Evolutionary conservation across 768 basidiomycete species (phyloP).

Genomic region (Pisolithus albus): DNA sequence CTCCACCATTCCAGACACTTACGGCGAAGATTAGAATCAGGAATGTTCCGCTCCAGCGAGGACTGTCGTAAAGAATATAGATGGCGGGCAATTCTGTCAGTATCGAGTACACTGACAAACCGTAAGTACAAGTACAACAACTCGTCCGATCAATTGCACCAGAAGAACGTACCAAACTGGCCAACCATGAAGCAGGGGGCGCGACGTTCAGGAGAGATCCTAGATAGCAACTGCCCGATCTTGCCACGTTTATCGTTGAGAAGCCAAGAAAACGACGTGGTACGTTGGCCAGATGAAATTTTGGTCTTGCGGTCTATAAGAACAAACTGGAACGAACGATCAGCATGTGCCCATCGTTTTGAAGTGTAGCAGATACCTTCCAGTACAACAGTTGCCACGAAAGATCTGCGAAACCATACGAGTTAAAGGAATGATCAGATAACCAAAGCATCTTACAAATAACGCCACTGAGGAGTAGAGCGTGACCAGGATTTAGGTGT

Average conservation of each 20-base stretch:
- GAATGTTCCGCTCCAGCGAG: slow-evolving; percentile 72
- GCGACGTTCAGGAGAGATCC: slow-evolving; percentile 54
- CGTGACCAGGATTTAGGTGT: slow-evolving; percentile 60
- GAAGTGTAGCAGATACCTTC: slow-evolving; percentile 48
- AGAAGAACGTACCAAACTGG: slow-evolving; percentile 55
- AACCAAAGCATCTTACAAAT: slow-evolving; percentile 55
- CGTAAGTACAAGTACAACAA: slow-evolving; percentile 1
- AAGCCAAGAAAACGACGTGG: slow-evolving; percentile 84
- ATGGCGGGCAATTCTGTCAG: slow-evolving; percentile 84
- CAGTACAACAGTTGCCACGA: slow-evolving; percentile 93
- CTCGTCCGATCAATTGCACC: background rate
- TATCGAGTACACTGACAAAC: slow-evolving; percentile 63
- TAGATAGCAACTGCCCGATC: slow-evolving; percentile 67
- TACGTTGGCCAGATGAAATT: slow-evolving; percentile 85
- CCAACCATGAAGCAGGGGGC: slow-evolving; percentile 76
- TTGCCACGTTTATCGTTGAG: slow-evolving; percentile 82
- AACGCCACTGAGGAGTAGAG: slow-evolving; percentile 71
- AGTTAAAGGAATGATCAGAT: slow-evolving; percentile 7
- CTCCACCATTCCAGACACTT: slow-evolving; percentile 93
- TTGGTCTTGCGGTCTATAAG: slow-evolving; percentile 83
- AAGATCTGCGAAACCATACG: slow-evolving; percentile 49
- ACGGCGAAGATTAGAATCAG: slow-evolving; percentile 76
- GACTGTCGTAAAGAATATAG: slow-evolving; percentile 74
- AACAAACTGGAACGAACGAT: slow-evolving; percentile 51
- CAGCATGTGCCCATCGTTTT: background rate